Percentiles rank a stretch among this genome's conserved stretches.
Conservation (phyloP, 306 rosid genomes). For the Corylus avellana region DNA sequence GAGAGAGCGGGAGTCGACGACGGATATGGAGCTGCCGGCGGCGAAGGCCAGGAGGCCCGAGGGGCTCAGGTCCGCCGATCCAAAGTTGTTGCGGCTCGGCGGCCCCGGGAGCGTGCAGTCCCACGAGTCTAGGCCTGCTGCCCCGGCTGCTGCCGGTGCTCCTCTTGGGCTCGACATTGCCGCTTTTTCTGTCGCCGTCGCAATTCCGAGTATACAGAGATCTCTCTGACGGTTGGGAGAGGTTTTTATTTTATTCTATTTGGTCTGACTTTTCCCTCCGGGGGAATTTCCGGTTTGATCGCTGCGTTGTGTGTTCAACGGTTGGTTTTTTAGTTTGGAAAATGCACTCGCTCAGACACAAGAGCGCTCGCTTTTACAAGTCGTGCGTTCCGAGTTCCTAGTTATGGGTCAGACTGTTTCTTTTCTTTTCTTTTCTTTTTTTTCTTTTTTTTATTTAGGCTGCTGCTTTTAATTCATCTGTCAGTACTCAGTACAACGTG, state of each 20-base stretch:
- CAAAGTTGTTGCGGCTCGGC: conserved; percentile 81
- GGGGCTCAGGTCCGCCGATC: conserved; percentile 79
- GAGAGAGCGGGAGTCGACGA: conserved; percentile 80
- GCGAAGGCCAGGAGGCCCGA: conserved; percentile 89
- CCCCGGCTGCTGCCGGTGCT: conserved; percentile 1
- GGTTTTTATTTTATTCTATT: background rate
- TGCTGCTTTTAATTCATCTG: too few relatives aligned
- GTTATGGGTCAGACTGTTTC: background rate
- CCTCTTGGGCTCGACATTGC: conserved; percentile 41
- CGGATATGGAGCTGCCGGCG: conserved; percentile 81
- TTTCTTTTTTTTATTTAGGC: background rate
- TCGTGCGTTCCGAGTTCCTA: background rate
- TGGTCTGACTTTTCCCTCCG: background rate
- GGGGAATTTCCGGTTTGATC: background rate
- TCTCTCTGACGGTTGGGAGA: background rate
- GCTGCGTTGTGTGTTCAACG: background rate
- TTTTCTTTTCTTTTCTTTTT: background rate
- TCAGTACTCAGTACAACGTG: too few relatives aligned
- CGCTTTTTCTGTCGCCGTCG: background rate
- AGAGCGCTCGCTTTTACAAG: background rate
- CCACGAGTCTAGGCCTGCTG: conserved; percentile 56
- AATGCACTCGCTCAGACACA: background rate
- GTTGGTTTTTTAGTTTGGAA: background rate
- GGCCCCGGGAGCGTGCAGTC: conserved; percentile 95
- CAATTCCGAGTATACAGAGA: background rate